Percentiles rank a stretch among this genome's conserved stretches.
Evolutionary conservation across 2,329 filamentous ascomycete species (phyloP).

Genomic region (Venturia aucupariae): DNA sequence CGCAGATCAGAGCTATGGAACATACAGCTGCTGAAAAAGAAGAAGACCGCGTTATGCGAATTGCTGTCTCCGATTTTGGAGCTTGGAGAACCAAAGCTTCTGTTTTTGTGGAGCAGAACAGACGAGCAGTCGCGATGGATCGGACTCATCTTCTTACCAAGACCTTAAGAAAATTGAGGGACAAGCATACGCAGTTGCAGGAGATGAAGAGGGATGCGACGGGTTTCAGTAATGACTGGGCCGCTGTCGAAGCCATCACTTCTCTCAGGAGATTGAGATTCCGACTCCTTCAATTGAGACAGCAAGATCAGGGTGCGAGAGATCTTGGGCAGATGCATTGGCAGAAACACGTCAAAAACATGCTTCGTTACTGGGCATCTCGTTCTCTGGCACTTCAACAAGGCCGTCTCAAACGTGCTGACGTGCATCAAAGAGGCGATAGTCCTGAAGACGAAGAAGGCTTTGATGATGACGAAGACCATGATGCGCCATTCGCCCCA

Average conservation of each 20-base stretch:
- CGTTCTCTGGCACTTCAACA: constrained; percentile 28
- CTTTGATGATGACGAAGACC: constrained; percentile 3
- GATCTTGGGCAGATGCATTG: constrained; percentile 44
- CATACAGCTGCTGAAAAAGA: constrained; percentile 38
- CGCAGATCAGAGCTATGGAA: constrained; percentile 24
- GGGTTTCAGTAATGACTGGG: not conserved
- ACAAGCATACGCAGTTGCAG: not conserved
- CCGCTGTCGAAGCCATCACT: constrained; percentile 8
- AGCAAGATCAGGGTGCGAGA: constrained; percentile 42
- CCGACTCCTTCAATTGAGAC: constrained; percentile 45
- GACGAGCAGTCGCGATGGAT: not conserved
- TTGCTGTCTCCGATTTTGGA: constrained; percentile 29
- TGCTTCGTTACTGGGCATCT: constrained; percentile 47
- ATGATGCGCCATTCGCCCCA: not conserved
- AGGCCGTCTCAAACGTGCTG: constrained; percentile 7
- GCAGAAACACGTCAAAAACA: constrained; percentile 45
- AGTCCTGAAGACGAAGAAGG: constrained; percentile 2
- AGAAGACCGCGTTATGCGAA: constrained; percentile 37
- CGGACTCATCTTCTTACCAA: not conserved
- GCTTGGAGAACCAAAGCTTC: not conserved
- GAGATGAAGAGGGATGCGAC: not conserved
- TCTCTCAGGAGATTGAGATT: constrained; percentile 49
- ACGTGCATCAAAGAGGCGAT: not conserved
- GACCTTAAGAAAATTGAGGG: not conserved
- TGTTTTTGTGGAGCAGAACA: not conserved